phyloP scores from a whole-genome alignment of 352 stramenopile genomes.

The Saprolegnia parasitica region DNA sequence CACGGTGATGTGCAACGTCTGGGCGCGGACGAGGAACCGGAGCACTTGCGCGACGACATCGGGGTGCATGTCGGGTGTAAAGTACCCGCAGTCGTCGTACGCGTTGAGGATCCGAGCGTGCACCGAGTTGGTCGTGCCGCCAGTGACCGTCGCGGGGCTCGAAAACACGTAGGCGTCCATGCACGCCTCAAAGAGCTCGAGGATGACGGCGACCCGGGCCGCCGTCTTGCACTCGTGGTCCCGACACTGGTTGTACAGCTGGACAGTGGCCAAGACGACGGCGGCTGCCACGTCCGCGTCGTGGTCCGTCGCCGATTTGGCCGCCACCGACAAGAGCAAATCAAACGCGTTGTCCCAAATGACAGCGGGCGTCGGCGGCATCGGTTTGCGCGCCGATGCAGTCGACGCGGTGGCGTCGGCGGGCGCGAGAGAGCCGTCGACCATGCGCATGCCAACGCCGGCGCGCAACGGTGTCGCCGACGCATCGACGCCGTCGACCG shows the following conservation, averaged over 20 bases:
- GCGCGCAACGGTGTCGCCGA: conserved; percentile 70
- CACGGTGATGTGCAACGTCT: conserved; percentile 53
- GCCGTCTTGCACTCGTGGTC: conserved; percentile 69
- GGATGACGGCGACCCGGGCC: conserved; percentile 52
- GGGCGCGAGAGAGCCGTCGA: conserved; percentile 71
- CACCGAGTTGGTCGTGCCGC: conserved; percentile 76
- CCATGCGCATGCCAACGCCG: conserved; percentile 85
- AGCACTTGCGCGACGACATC: conserved; percentile 68
- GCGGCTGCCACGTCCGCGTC: conserved; percentile 75
- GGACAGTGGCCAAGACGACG: conserved; percentile 67
- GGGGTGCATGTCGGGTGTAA: conserved; percentile 61
- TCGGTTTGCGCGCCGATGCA: conserved; percentile 13
- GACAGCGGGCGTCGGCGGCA: conserved; percentile 21
- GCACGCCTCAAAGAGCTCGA: conserved; percentile 58
- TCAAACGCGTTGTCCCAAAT: conserved; percentile 69
- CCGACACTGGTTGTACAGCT: conserved; percentile 69
- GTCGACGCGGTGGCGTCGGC: conserved; percentile 31
- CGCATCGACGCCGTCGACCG: conserved; percentile 61
- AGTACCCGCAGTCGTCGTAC: conserved; percentile 78
- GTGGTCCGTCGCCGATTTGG: conserved; percentile 48
- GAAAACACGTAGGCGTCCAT: conserved; percentile 64
- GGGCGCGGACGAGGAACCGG: conserved; percentile 48
- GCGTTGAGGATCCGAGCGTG: conserved; percentile 77
- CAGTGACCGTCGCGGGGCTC: conserved; percentile 40
- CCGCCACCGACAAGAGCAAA: conserved; percentile 44